Evolutionary conservation across 1,284 basidiomycete genomes (phyloP).

Genomic region (Rhodotorula sp.): DNA sequence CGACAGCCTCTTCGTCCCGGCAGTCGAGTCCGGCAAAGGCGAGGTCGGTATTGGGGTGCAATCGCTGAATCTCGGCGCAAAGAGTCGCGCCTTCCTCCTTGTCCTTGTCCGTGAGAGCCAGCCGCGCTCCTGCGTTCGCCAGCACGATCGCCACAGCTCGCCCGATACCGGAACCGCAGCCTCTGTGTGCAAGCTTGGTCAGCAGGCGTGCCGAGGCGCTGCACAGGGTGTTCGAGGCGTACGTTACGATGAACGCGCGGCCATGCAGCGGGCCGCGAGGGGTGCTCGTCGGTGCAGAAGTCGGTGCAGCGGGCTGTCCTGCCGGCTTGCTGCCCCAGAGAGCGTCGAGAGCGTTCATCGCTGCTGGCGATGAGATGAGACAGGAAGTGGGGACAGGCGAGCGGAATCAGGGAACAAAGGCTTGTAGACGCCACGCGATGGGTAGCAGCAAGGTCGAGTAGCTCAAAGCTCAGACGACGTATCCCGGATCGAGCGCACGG

Average conservation of each 20-base stretch:
- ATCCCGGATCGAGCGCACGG: no score
- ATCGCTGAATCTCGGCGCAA: slow-evolving; percentile 30
- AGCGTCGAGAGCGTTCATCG: slow-evolving; percentile 3
- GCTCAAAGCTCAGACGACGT: no score
- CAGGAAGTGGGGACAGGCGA: no score
- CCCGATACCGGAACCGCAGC: slow-evolving; percentile 35
- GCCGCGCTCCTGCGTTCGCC: slow-evolving; percentile 23
- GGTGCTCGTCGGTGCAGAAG: not conserved
- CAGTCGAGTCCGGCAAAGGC: slow-evolving; percentile 36
- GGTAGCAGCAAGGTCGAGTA: no score
- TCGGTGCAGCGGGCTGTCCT: not conserved
- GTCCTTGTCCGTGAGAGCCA: slow-evolving; percentile 39
- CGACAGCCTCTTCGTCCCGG: slow-evolving; percentile 29
- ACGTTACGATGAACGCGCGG: slow-evolving; percentile 26
- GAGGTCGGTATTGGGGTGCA: slow-evolving; percentile 17
- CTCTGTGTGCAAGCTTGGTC: not conserved
- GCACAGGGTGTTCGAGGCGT: not conserved
- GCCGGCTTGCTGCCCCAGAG: not conserved
- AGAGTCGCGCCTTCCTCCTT: slow-evolving; percentile 14
- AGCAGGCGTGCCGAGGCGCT: not conserved
- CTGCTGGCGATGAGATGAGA: no score
- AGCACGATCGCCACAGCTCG: slow-evolving; percentile 32
- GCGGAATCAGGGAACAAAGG: no score
- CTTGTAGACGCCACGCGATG: no score
- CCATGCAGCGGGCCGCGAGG: slow-evolving; percentile 1